Base-by-base conservation (phyloP, 441 rosid genomes). In the Metrosideros polymorpha region DNA sequence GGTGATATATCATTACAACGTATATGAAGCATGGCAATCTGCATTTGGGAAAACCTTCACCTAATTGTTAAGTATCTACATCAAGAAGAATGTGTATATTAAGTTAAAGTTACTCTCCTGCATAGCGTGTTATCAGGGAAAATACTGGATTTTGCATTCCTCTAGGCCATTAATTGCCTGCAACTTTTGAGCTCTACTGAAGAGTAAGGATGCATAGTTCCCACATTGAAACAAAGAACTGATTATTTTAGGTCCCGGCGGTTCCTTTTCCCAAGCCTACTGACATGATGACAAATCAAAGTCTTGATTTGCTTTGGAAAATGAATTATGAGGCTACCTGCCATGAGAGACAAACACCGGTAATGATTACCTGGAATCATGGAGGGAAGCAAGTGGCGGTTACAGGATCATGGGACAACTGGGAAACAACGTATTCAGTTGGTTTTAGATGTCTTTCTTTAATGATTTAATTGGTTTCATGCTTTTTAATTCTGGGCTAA, bases 321-420 rank as follows among this genome's bases (percentile, higher is more conserved):
- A 47, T 84, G 66, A 84, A 88, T 84, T 85, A 43, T 57, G 90
- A 85, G 71, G 88, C 84, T 47, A 57, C 86, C 79, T 50, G 52
- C 30, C 19, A 77, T 43, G 92, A 89, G 88, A 90, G 89, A 66
- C 84, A 27, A 61, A 87, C 52, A 47, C 86, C 94, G 13, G 93
- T 88, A 53, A 87, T 92, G 92, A 89, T 94, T 86, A 88, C 90
- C 63, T 94, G 96, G 96, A 90, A 91, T 88, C 88, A 89, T 87
- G 96, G 90, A 47, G 96, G 96, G 85, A 88, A 87, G 88, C 86
- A 90, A 86, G 95, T 92, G 42, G 93, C 94, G 25, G 87, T 94
- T 39, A 88, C 91, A 30, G 95, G 96, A 51, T 92, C 96, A 42
- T 94, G 96, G 96, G 91, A 94, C 87, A 89, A 92, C 66, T 94